A percentile compares a stretch with the other conserved stretches of the same genome.
Evolutionary conservation across 2,329 filamentous ascomycete genomes (phyloP).

Genomic region (Chaetoscypha palmicola): DNA sequence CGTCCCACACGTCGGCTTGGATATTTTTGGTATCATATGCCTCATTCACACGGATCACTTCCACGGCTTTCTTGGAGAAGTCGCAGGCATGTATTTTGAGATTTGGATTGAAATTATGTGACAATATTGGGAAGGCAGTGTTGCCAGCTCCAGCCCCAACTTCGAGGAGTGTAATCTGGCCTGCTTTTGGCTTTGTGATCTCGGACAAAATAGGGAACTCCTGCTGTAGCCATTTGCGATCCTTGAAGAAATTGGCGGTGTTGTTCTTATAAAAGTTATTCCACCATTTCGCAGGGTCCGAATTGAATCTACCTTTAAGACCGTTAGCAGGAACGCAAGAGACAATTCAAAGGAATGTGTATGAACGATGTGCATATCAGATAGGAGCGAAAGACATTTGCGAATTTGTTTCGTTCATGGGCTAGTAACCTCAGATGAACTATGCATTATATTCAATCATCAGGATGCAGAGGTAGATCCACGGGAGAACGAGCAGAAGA

Average conservation of each 20-base stretch:
- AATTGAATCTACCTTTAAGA: conserved; percentile 68
- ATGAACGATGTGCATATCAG: conserved; percentile 42
- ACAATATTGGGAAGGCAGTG: conserved; percentile 85
- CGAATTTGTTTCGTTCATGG: conserved; percentile 52
- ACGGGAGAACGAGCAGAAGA: conserved; percentile 4
- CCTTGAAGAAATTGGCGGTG: conserved; percentile 95
- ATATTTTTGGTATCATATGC: conserved; percentile 67
- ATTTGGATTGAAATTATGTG: conserved; percentile 72
- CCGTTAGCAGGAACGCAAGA: conserved; percentile 34
- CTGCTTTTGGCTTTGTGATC: conserved; percentile 64
- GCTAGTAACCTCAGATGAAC: conserved; percentile 56
- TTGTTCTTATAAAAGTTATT: conserved; percentile 98
- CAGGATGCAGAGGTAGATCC: conserved; percentile 30
- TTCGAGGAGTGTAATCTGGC: conserved; percentile 68
- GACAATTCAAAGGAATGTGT: conserved; percentile 4
- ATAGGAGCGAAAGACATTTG: conserved; percentile 68
- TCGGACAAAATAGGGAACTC: conserved; percentile 86
- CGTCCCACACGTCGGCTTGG: conserved; percentile 93
- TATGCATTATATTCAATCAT: conserved; percentile 58
- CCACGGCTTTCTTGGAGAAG: conserved; percentile 90
- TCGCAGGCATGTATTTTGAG: conserved; percentile 90
- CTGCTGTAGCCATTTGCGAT: conserved; percentile 93
- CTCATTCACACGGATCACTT: conserved; percentile 78
- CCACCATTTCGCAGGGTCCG: conserved; percentile 92
- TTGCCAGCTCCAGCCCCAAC: conserved; percentile 95